Conservation (phyloP, 306 rosid genomes). For the Prunus mume region DNA sequence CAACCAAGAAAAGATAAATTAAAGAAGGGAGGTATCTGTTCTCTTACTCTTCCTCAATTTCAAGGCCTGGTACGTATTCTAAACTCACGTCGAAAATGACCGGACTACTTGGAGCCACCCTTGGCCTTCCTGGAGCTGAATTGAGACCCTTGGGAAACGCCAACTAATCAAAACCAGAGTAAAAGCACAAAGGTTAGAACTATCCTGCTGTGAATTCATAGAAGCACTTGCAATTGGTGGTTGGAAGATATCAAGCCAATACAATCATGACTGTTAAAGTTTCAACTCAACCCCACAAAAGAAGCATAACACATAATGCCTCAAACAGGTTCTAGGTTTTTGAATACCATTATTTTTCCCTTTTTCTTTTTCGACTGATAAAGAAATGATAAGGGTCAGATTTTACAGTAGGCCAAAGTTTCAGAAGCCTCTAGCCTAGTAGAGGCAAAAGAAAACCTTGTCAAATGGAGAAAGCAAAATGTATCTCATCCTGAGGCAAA, state of each 20-base stretch:
- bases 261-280: not conserved
- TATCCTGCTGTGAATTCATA: not conserved
- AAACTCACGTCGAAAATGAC: conserved; percentile 88
- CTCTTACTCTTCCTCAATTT: conserved; percentile 61
- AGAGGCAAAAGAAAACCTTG: no score
- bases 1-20: not conserved
- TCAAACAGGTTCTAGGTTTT: not conserved
- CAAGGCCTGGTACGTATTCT: conserved; percentile 90
- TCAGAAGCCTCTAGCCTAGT: no score
- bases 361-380: not conserved
- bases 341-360: no score
- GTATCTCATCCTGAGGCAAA: no score
- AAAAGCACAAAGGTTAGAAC: not conserved
- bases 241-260: not conserved
- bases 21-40: not conserved
- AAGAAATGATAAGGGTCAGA: not conserved
- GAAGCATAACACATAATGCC: not conserved
- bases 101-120: conserved; percentile 94
- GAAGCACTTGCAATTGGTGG: not conserved
- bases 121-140: conserved; percentile 98
- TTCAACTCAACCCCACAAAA: not conserved
- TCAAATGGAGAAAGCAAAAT: no score
- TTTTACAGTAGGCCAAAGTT: not conserved
- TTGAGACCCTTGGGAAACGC: conserved; percentile 93
- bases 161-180: conserved; percentile 50